A percentile compares a stretch with the other conserved stretches of the same genome.
These are phyloP conservation scores for Eucalyptus curtisii DNA, from an alignment of 345 rosid species.

Conservation along the genomic window DNA sequence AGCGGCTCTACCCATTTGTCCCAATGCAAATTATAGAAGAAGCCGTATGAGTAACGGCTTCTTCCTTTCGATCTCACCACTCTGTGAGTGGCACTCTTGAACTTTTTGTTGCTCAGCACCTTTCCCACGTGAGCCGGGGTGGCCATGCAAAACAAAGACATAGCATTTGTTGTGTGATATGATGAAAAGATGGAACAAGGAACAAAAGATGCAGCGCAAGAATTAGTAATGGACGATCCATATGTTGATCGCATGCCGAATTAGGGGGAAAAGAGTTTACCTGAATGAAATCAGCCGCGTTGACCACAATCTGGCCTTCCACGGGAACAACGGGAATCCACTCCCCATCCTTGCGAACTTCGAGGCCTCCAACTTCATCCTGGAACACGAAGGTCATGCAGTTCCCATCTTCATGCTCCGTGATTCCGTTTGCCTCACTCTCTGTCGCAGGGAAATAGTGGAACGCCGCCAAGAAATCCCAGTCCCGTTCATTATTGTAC, in stretches of 20 bases:
- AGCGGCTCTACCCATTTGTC: constrained; percentile 48
- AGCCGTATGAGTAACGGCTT: constrained; percentile 27
- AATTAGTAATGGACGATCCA: not conserved
- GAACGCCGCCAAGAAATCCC: constrained; percentile 33
- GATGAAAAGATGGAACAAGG: not conserved
- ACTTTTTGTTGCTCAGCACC: constrained; percentile 48
- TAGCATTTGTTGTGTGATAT: not conserved
- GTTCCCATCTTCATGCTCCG: constrained; percentile 38
- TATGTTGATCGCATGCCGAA: not conserved
- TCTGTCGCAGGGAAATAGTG: constrained; percentile 27
- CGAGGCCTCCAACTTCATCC: not conserved
- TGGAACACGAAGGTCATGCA: not conserved
- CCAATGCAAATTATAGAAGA: constrained; percentile 34
- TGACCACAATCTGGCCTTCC: constrained; percentile 14
- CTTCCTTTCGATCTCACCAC: constrained; percentile 30
- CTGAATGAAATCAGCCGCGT: constrained; percentile 37
- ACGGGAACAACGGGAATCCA: constrained; percentile 31
- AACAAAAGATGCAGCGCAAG: not conserved
- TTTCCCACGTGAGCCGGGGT: not conserved
- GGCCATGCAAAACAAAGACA: not conserved
- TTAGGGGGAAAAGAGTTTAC: not conserved
- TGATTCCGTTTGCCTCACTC: constrained; percentile 23
- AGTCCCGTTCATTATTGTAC: constrained; percentile 31
- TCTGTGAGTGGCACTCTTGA: constrained; percentile 43
- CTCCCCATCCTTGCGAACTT: not conserved